Evolutionary conservation across 2,329 filamentous ascomycete species (phyloP), one percentile per base, ranked within the genome.

Genomic region (Pseudopyricularia cyperi): DNA sequence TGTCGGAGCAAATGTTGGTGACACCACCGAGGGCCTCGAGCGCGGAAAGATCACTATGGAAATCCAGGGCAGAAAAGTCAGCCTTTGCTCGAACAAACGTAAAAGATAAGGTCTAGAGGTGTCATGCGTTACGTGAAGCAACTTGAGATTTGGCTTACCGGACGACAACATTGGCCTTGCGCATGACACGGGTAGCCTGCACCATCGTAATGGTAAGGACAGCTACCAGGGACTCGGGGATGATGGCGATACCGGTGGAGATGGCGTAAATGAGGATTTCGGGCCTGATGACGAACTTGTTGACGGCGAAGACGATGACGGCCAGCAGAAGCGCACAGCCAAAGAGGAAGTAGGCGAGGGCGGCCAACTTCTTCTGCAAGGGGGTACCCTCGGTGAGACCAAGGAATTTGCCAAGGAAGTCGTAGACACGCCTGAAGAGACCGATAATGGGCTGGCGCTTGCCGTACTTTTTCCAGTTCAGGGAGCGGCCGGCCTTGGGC

Each of bases 321-420:
- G 75, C 78, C 33, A 83, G 70, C 3, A 82, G 59, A 52, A 82
- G 70, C 44, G 80, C 89, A 50, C 89, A 77, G 47, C 75, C 81
- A 61, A 95, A 94, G 2, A 95, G 77, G 3, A 88, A 64, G 44
- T 93, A 81, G 28, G 89, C 89, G 61, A 95, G 83, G 66, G 90
- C 89, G 69, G 85, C 88, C 50, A 95, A 75, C 62, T 87, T 91
- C 57, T 85, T 83, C 68, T 94, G 88, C 46, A 95, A 72, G 1
- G 89, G 89, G 1, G 89, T 95, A 49, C 89, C 89, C 52, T 86
- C 76, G 2, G 63, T 62, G 49, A 83, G 66, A 52, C 80, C 83
- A 44, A 87, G 73, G 55, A 86, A 65, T 54, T 65, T 65, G 53
- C 59, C 61, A 1, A 64, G 22, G 50, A 65, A 61, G 52, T 66